These are phyloP conservation scores for Pseudogymnoascus destructans DNA, from an alignment of 2,329 filamentous ascomycete genomes.

Conservation along the genomic window DNA sequence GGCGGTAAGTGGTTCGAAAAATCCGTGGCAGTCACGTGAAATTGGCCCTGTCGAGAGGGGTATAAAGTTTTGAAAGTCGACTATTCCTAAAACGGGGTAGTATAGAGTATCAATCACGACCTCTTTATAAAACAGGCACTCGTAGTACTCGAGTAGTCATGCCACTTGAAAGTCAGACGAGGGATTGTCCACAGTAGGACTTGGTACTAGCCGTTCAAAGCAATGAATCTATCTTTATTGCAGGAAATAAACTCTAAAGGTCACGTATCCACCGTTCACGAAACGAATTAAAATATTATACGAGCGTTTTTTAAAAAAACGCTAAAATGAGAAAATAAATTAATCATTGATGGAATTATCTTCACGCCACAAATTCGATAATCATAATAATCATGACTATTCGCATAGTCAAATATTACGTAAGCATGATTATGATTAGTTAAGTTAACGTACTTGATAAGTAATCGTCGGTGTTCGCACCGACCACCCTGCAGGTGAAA, in stretches of 20 bases:
- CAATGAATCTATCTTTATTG: background rate
- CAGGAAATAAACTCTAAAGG: background rate
- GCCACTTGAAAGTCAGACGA: background rate
- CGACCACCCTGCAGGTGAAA: no score
- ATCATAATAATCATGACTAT: no score
- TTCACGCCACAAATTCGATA: background rate
- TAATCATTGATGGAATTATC: background rate
- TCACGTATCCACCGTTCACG: no score
- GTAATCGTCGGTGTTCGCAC: no score
- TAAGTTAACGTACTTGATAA: no score
- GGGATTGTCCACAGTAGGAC: background rate
- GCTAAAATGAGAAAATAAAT: background rate
- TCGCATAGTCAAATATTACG: no score
- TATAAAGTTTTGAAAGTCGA: background rate
- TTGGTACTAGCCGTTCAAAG: background rate
- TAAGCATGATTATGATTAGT: no score
- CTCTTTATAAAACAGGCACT: background rate
- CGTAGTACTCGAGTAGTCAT: background rate
- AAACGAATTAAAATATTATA: background rate
- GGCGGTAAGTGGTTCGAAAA: conserved; percentile 5
- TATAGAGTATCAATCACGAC: background rate
- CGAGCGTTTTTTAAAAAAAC: background rate
- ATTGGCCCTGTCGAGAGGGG: background rate
- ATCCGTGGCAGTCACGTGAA: background rate
- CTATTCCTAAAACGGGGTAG: background rate